phyloP scores from a whole-genome alignment of 768 basidiomycete species.

The Boletus rubropictus region DNA sequence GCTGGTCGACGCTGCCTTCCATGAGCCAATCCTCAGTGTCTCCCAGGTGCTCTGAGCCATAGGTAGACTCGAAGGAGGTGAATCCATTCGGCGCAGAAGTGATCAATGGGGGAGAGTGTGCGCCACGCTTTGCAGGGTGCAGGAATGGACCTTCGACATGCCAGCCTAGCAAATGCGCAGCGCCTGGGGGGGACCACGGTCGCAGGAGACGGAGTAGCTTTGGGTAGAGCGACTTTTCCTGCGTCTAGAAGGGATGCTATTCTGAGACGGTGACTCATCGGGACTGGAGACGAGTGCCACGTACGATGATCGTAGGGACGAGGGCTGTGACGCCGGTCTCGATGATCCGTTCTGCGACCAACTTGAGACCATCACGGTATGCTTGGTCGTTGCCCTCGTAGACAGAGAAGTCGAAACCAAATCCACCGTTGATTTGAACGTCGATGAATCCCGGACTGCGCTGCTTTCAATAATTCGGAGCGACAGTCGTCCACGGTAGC shows the following conservation, averaged over 20 bases:
- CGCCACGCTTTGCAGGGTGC: constrained; percentile 75
- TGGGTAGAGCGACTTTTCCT: constrained; percentile 70
- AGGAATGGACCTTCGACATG: constrained; percentile 91
- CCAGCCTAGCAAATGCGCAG: constrained; percentile 80
- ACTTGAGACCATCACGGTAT: constrained; percentile 63
- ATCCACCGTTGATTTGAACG: constrained; percentile 87
- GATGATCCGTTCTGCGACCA: constrained; percentile 68
- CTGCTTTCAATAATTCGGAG: constrained; percentile 6
- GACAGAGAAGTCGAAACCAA: constrained; percentile 82
- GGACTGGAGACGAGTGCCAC: constrained; percentile 15
- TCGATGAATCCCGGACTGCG: constrained; percentile 79
- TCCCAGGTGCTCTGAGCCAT: constrained; percentile 59
- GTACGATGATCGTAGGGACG: constrained; percentile 67
- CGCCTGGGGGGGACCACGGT: constrained; percentile 56
- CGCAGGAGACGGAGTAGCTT: constrained; percentile 61
- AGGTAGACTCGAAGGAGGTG: constrained; percentile 65
- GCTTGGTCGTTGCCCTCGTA: constrained; percentile 64
- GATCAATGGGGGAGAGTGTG: constrained; percentile 67
- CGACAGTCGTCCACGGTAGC: background rate
- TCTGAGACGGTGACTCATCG: background rate
- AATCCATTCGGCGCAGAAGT: constrained; percentile 57
- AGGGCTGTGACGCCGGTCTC: constrained; percentile 85
- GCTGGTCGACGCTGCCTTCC: constrained; percentile 26
- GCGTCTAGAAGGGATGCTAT: constrained; percentile 46
- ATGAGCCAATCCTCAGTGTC: constrained; percentile 66